Conservation (phyloP, 2,329 filamentous ascomycete species). For the Myriangium duriaei region DNA sequence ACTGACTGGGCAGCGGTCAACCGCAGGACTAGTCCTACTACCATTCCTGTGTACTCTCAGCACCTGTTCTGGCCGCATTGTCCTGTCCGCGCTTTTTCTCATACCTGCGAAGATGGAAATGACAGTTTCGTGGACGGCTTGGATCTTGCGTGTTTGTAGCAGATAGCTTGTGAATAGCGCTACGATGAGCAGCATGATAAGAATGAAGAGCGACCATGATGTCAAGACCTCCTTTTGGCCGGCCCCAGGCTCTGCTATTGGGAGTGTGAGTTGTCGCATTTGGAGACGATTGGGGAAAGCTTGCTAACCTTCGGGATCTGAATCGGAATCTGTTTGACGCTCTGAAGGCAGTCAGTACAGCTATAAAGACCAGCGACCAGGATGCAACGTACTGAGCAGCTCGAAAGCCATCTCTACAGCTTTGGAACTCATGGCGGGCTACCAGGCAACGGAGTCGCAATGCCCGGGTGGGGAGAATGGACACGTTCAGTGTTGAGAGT, state of each 20-base stretch:
- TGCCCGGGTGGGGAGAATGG: too few relatives aligned
- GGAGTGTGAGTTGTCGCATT: slow-evolving; percentile 8
- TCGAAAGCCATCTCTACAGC: slow-evolving; percentile 11
- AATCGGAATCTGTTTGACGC: slow-evolving; percentile 35
- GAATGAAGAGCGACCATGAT: slow-evolving; percentile 95
- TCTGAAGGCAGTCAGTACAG: slow-evolving; percentile 13
- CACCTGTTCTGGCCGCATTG: slow-evolving; percentile 9
- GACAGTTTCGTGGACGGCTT: slow-evolving; percentile 95
- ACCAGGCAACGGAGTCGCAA: too few relatives aligned
- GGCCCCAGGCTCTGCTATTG: slow-evolving; percentile 53
- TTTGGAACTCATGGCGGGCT: slow-evolving; percentile 10
- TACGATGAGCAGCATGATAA: slow-evolving; percentile 84
- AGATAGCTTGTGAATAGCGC: slow-evolving; percentile 97
- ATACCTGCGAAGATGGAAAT: slow-evolving; percentile 92
- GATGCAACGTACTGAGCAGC: slow-evolving; percentile 25
- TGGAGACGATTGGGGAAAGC: neutral
- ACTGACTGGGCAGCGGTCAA: slow-evolving; percentile 72
- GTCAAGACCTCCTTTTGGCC: slow-evolving; percentile 88
- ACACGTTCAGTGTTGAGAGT: too few relatives aligned
- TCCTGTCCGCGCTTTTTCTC: slow-evolving; percentile 11
- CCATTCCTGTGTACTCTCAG: slow-evolving; percentile 58
- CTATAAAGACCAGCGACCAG: neutral
- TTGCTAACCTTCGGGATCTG: slow-evolving; percentile 31
- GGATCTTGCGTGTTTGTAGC: slow-evolving; percentile 90
- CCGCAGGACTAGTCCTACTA: slow-evolving; percentile 78